Evolutionary conservation across 176 grass and related monocot species (phyloP), one percentile per base, ranked within the genome.

Genomic region (Cenchrus purpureus): DNA sequence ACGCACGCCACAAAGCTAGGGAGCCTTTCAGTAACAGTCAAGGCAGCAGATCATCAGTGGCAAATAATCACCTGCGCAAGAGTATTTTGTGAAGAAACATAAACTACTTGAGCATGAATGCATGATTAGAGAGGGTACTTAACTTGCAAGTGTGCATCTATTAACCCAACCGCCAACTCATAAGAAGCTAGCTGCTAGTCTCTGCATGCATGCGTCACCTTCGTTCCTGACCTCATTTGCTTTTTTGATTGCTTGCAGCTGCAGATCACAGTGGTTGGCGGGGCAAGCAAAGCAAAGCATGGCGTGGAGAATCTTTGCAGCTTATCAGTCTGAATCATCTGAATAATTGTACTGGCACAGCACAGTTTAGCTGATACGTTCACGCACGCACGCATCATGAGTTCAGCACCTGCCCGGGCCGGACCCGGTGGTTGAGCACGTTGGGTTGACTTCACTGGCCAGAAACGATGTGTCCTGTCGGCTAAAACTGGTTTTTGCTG

Each of bases 241-340:
- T 40, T 40, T 40, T 4, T 40, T 3, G 0, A 7, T 4, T 51
- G 2, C 12, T 5, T 42, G 48, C 17, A 46, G 37, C 8, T 29
- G 34, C 50, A 28, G 57, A 74, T 74, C 43, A 34, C 7, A 7
- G 12, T 29, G 57, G 57, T 28, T 45, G 43, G 60, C 37, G 13
- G 6, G 50, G 50, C 50, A 13, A 51, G 12, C 12, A 46, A 12
- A 12, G 56, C 2, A 6, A 49, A 10, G n/a, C 58, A 64, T 45
- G 58, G 58, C 25, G 60, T 61, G 71, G 8, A 55, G 57, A 65
- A 62, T 64, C 25, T 61, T 77, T 66, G 17, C 73, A 65, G 56
- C 53, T 84, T 65, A 45, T 7, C 6, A 22, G 67, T 7, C 11
- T 63, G 8, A 75, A 75, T 25, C 68, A 62, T 61, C 48, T 84